Evolutionary conservation across 768 basidiomycete genomes (phyloP).

Genomic region (Amanita phalloides): DNA sequence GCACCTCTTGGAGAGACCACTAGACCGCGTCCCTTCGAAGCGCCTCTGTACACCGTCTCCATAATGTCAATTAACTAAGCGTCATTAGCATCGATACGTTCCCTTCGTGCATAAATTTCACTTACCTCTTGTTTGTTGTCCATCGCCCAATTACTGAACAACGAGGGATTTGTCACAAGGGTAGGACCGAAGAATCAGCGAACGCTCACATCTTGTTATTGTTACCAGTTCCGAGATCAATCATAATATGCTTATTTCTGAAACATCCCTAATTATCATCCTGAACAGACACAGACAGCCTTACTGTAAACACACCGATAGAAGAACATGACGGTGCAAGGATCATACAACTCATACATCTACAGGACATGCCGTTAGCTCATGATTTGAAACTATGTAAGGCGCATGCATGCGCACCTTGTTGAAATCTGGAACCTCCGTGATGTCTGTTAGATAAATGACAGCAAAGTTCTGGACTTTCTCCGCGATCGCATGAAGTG

Average conservation of each 20-base stretch:
- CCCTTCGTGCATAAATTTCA: background rate
- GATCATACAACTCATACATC: constrained; percentile 99
- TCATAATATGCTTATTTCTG: constrained; percentile 99
- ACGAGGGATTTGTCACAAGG: background rate
- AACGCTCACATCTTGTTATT: constrained; percentile 91
- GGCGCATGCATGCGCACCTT: constrained; percentile 44
- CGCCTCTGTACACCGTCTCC: constrained; percentile 96
- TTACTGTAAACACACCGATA: constrained; percentile 56
- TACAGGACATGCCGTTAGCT: constrained; percentile 17
- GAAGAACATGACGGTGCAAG: constrained; percentile 98
- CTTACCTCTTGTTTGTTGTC: constrained; percentile 94
- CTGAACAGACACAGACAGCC: background rate
- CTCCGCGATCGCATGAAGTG: constrained; percentile 83
- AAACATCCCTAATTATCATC: background rate
- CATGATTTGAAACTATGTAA: background rate
- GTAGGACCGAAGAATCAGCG: constrained; percentile 5
- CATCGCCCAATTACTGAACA: constrained; percentile 91
- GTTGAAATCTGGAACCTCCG: constrained; percentile 96
- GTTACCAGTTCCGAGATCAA: constrained; percentile 98
- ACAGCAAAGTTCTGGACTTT: constrained; percentile 99
- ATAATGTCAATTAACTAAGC: constrained; percentile 89
- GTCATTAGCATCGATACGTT: background rate
- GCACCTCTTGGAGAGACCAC: constrained; percentile 93
- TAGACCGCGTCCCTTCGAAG: constrained; percentile 94
- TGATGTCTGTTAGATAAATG: constrained; percentile 92